phyloP scores from a whole-genome alignment of 495 filamentous ascomycete species.

The Penicillium maclennaniae region DNA sequence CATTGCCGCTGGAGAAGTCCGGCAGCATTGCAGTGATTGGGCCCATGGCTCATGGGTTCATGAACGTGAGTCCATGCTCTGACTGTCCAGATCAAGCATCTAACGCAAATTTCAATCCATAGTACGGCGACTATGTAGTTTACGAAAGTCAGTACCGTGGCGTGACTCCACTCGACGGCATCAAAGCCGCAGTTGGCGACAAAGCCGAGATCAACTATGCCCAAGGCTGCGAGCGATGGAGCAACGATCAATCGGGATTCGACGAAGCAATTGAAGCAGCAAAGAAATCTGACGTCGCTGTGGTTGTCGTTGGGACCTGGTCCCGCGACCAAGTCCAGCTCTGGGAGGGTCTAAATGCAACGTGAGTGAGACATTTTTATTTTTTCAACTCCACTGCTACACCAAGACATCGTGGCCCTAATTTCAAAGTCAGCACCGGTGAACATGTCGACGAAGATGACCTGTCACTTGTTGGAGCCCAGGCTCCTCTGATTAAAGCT shows the following conservation, averaged over 20 bases:
- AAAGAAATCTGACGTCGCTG: slow-evolving; percentile 61
- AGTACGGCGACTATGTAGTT: slow-evolving; percentile 68
- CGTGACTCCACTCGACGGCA: slow-evolving; percentile 63
- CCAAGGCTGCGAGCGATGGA: slow-evolving; percentile 70
- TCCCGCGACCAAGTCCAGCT: slow-evolving; percentile 65
- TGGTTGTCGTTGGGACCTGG: slow-evolving; percentile 72
- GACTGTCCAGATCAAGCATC: not conserved
- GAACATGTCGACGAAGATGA: slow-evolving; percentile 63
- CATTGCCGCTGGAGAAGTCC: slow-evolving; percentile 56
- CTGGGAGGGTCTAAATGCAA: slow-evolving; percentile 65
- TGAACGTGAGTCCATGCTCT: slow-evolving; percentile 51
- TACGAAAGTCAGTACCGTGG: slow-evolving; percentile 56
- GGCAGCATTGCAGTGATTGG: slow-evolving; percentile 68
- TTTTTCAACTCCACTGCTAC: not conserved
- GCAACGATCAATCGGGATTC: slow-evolving; percentile 60
- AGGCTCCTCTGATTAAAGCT: slow-evolving; percentile 58
- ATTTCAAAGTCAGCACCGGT: slow-evolving; percentile 48
- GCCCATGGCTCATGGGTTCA: slow-evolving; percentile 66
- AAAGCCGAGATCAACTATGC: slow-evolving; percentile 56
- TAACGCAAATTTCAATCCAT: not conserved
- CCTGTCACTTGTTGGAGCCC: slow-evolving; percentile 66
- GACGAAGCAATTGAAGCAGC: slow-evolving; percentile 58
- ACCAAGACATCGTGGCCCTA: not conserved
- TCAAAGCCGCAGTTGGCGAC: slow-evolving; percentile 54
- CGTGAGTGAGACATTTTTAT: slow-evolving; percentile 26